Evolutionary conservation across 1,139 yeast genomes (phyloP).

Genomic region (Saccharomyces pastorianus): DNA sequence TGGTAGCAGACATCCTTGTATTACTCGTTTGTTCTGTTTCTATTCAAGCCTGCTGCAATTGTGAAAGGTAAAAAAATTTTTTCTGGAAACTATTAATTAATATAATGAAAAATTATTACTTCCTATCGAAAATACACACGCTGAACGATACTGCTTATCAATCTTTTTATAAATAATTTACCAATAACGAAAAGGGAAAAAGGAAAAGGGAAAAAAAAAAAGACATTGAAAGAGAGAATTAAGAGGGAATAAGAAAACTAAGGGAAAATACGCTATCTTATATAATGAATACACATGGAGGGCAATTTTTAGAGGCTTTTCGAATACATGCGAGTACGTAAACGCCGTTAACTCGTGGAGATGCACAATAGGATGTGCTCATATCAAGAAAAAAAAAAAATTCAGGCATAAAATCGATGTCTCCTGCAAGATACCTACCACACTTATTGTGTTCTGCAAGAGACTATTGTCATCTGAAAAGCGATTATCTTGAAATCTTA

Average conservation of each 20-base stretch:
- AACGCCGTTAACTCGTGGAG: not conserved
- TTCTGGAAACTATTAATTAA: not conserved
- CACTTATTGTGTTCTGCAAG: conserved; percentile 1
- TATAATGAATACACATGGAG: not conserved
- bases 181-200: not conserved
- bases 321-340: not conserved
- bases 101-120: not conserved
- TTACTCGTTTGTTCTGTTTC: not conserved
- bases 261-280: not conserved
- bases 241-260: not conserved
- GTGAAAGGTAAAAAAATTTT: not conserved
- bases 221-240: not conserved
- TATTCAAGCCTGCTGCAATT: not conserved
- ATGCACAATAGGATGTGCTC: not conserved
- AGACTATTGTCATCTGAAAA: not conserved
- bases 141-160: not conserved
- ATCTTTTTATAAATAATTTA: not conserved
- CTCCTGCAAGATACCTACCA: not conserved
- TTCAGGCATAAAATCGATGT: not conserved
- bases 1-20: conserved; percentile 3
- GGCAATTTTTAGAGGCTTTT: not conserved
- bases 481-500: not conserved
- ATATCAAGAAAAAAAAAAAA: not conserved
- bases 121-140: not conserved
- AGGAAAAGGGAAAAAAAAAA: not conserved